Conservation (phyloP, 2,329 filamentous ascomycete species). For the Aspergillus novoparasiticus region DNA sequence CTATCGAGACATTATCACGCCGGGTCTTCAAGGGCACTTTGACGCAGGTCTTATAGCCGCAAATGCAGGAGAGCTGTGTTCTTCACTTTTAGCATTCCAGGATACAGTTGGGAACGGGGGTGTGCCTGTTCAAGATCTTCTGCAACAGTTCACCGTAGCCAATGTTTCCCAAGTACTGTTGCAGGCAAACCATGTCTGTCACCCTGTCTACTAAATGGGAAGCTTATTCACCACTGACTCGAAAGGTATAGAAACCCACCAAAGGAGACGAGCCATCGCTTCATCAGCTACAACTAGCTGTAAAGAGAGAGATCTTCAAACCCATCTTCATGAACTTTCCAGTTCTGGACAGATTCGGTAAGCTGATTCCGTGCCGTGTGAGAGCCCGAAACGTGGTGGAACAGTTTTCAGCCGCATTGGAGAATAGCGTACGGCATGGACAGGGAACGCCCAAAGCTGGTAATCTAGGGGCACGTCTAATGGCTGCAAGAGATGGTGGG, state of each 20-base stretch:
- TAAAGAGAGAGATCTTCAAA: constrained; percentile 38
- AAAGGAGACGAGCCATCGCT: neutral
- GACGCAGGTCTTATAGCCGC: neutral
- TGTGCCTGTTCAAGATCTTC: neutral
- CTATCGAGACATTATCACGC: constrained; percentile 22
- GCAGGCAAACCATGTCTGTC: neutral
- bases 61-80: neutral
- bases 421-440: neutral
- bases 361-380: constrained; percentile 27
- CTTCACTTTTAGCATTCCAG: neutral
- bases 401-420: constrained; percentile 2
- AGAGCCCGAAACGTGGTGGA: constrained; percentile 28
- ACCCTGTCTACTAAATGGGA: accelerated
- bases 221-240: neutral
- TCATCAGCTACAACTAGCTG: constrained; percentile 12
- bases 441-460: neutral
- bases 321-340: constrained; percentile 41
- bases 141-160: neutral
- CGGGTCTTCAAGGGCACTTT: neutral
- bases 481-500: constrained; percentile 14
- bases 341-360: constrained; percentile 25
- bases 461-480: neutral
- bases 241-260: neutral
- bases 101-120: neutral
- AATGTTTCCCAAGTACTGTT: neutral